Conservation (phyloP, 768 basidiomycete species). For the Podaxis carcinomalis region DNA sequence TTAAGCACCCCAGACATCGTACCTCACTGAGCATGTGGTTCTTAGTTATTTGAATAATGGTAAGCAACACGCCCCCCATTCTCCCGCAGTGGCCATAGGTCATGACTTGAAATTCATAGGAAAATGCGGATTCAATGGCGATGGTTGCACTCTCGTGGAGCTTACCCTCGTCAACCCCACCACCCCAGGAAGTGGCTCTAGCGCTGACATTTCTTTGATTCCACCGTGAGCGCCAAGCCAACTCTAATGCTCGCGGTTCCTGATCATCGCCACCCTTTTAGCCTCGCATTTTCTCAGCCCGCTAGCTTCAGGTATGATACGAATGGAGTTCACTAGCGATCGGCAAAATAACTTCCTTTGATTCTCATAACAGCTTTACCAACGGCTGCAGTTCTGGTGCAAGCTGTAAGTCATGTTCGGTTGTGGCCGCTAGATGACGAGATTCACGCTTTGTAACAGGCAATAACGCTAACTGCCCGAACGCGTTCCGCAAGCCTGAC, state of each 20-base stretch:
- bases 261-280: constrained; percentile 10
- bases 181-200: constrained; percentile 13
- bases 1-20: background rate
- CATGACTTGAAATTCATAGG: constrained; percentile 19
- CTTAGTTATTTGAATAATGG: constrained; percentile 7
- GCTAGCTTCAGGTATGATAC: constrained; percentile 31
- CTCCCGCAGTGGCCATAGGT: background rate
- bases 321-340: background rate
- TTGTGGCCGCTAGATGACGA: background rate
- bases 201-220: constrained; percentile 24
- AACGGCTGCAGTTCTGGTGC: constrained; percentile 40
- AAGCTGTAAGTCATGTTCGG: constrained; percentile 29
- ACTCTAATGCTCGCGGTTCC: background rate
- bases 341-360: background rate
- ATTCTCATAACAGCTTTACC: constrained; percentile 27
- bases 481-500: constrained; percentile 31
- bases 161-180: constrained; percentile 25
- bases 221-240: constrained; percentile 28
- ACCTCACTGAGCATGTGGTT: background rate
- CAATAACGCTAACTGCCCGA: constrained; percentile 26
- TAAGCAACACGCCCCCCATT: background rate
- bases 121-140: constrained; percentile 33
- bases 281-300: constrained; percentile 35
- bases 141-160: constrained; percentile 34
- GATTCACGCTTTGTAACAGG: constrained; percentile 21